Percentiles rank a stretch among this genome's conserved stretches.
These are phyloP conservation scores for Microbotryum lychnidis-dioicae DNA, from an alignment of 1,284 basidiomycete species.

Conservation along the genomic window DNA sequence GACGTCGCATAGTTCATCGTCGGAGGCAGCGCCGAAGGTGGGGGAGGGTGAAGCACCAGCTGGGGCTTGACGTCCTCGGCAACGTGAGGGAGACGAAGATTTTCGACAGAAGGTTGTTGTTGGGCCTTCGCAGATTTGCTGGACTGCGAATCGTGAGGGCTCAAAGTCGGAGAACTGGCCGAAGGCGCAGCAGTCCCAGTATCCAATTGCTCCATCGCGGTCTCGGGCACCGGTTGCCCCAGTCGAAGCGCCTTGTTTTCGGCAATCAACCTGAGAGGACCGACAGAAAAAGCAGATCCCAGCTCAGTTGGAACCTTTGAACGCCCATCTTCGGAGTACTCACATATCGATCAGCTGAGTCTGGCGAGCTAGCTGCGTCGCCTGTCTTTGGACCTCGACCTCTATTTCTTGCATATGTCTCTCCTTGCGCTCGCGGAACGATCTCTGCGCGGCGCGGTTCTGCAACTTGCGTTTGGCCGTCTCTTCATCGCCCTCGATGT, in stretches of 20 bases:
- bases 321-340: not conserved
- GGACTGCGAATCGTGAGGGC: not conserved
- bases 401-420: conserved; percentile 21
- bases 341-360: conserved; percentile 7
- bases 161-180: not conserved
- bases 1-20: not conserved
- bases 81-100: too few relatives aligned
- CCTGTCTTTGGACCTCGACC: conserved; percentile 13
- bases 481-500: conserved; percentile 11
- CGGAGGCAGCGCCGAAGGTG: not conserved
- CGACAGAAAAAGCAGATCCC: not conserved
- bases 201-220: not conserved
- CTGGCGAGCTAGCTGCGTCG: conserved; percentile 5
- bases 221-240: conserved; percentile 10
- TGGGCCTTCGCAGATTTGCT: not conserved
- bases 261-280: conserved; percentile 1
- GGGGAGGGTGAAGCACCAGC: not conserved
- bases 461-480: conserved; percentile 28
- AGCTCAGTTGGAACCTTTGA: not conserved
- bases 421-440: conserved; percentile 30
- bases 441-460: conserved; percentile 27
- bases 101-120: not conserved
- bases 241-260: conserved; percentile 22
- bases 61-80: conserved; percentile 2
- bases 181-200: not conserved